Evolutionary conservation across 139 green algal species (phyloP).

Genomic region (Bryopsis sp.): DNA sequence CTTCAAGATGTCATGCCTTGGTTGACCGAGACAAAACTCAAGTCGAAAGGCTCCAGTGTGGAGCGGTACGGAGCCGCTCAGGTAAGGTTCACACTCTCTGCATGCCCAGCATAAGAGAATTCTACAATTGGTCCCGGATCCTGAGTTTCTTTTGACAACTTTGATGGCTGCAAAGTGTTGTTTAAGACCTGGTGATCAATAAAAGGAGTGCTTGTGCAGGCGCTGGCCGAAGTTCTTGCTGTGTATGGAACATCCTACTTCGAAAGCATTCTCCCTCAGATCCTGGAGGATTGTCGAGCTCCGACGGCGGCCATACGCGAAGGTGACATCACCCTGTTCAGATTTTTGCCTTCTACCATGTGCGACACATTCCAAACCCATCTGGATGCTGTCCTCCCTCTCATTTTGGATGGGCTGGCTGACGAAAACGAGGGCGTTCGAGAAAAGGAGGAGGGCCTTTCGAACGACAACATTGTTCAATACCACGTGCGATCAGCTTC

Average conservation of each 20-base stretch:
- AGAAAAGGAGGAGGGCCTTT: slow-evolving; percentile 71
- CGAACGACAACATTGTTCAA: slow-evolving; percentile 83
- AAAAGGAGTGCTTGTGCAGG: no score
- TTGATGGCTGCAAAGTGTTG: no score
- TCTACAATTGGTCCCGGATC: no score
- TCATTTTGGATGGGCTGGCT: slow-evolving; percentile 83
- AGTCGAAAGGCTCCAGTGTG: slow-evolving; percentile 53
- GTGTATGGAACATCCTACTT: slow-evolving; percentile 66
- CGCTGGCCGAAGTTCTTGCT: slow-evolving; percentile 80
- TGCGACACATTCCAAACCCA: slow-evolving; percentile 50
- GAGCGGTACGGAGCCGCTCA: slow-evolving; percentile 58
- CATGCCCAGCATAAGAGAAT: no score
- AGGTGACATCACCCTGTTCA: slow-evolving; percentile 84
- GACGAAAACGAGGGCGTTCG: slow-evolving; percentile 91
- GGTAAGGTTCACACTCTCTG: no score
- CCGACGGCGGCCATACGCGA: slow-evolving; percentile 64
- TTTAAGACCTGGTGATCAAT: no score
- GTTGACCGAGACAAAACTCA: slow-evolving; percentile 72
- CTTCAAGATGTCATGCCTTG: slow-evolving; percentile 74
- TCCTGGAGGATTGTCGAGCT: slow-evolving; percentile 52
- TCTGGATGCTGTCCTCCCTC: slow-evolving; percentile 62
- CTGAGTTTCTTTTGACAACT: no score
- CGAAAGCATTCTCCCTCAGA: slow-evolving; percentile 73
- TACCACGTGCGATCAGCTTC: slow-evolving; percentile 74
- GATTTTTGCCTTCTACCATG: slow-evolving; percentile 50